A percentile compares a stretch with the other conserved stretches of the same genome.
Evolutionary conservation across 2,329 filamentous ascomycete genomes (phyloP).

Genomic region (Pyricularia grisea): DNA sequence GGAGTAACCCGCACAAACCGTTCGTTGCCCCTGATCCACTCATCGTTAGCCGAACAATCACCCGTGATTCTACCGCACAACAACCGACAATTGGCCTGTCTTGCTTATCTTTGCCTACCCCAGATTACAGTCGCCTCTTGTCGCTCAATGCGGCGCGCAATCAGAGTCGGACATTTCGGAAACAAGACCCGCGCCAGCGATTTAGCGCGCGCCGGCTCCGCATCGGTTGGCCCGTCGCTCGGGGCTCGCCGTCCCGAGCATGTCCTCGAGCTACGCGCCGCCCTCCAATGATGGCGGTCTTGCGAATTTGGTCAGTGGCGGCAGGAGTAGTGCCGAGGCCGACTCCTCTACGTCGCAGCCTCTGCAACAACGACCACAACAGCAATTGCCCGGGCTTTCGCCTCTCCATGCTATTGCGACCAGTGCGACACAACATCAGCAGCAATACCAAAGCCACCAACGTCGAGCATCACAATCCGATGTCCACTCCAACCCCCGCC

Average conservation of each 20-base stretch:
- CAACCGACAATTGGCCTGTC: slow-evolving; percentile 4
- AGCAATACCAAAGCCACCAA: background rate
- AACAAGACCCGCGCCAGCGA: background rate
- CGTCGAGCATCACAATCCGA: background rate
- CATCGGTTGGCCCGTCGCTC: background rate
- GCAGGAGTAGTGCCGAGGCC: background rate
- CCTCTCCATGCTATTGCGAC: background rate
- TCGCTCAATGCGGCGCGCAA: background rate
- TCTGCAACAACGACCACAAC: background rate
- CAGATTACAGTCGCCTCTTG: background rate
- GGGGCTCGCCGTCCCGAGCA: background rate
- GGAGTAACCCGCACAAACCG: background rate
- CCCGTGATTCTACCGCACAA: slow-evolving; percentile 4
- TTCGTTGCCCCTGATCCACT: background rate
- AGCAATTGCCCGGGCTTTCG: background rate
- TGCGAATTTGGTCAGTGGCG: background rate
- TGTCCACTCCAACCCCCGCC: background rate
- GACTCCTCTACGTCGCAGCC: background rate
- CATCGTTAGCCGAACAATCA: background rate
- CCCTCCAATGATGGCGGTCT: background rate
- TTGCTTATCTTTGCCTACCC: background rate
- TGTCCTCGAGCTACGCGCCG: slow-evolving; percentile 3
- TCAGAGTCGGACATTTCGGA: background rate
- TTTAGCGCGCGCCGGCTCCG: background rate
- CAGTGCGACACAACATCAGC: background rate